Evolutionary conservation across 2,329 filamentous ascomycete species (phyloP), one percentile per base, ranked within the genome.

Genomic region (Fusarium beomiforme): DNA sequence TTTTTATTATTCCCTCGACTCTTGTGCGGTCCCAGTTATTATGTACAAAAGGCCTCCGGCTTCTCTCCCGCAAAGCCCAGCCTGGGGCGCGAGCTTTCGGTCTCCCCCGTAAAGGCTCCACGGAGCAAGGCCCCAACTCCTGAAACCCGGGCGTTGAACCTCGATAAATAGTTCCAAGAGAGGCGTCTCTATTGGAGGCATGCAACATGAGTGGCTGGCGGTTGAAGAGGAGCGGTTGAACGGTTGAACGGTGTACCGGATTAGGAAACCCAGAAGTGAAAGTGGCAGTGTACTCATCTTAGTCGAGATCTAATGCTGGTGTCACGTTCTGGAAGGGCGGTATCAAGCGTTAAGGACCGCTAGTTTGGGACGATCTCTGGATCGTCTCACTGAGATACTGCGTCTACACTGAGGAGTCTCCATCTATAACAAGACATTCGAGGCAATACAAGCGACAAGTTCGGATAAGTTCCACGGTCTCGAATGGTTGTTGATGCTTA

Each of bases 321-420:
- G 63, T 56, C 56, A 54, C 55, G 66, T 72, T 72, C 66, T 73
- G 67, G 70, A 72, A 72, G 70, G 70, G 70, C 57, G 70, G 69
- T 72, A 58, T 71, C 54, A 46, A 65, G 50, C 34, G 33, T 49
- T 23, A 23, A 54, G 60, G 65, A 31, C 39, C 50, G 63, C 36
- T 67, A 61, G 47, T 65, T 54, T 50, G 54, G 39, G 60, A 33
- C 53, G 58, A 69, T 69, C 47, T 41, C 29, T 34, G 59, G 46
- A 69, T 69, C 64, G 46, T 68, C 66, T 69, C 44, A 58, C 43
- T 64, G 55, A 23, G 42, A 67, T 67, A 31, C 29, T 59, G 17
- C 24, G 29, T 49, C 39, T 29, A 31, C 33, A 39, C 58, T 46
- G 44, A 39, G 29, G 44, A 41, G 23, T 55, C 31, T 41, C 42